Evolutionary conservation across 2,329 filamentous ascomycete species (phyloP).

Genomic region (Epichloe typhina): DNA sequence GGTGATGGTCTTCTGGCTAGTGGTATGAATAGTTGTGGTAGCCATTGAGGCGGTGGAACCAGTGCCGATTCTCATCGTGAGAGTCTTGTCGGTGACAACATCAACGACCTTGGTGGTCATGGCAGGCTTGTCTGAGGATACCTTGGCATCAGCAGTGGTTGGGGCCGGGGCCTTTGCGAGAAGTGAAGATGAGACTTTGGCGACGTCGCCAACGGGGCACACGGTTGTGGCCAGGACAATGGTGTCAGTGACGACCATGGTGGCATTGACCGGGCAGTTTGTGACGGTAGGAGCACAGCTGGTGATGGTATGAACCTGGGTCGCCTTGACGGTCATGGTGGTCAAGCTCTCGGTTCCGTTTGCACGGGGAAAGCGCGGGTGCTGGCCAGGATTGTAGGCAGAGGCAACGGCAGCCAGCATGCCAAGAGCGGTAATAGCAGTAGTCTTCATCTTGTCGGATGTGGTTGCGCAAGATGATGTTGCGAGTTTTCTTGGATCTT

Average conservation of each 20-base stretch:
- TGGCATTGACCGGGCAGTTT: constrained; percentile 33
- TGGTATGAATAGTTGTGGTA: constrained; percentile 31
- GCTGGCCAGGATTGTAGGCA: constrained; percentile 22
- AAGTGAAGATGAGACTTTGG: constrained; percentile 27
- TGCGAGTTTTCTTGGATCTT: background rate
- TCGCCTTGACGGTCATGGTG: constrained; percentile 38
- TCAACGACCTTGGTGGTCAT: constrained; percentile 15
- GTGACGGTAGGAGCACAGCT: constrained; percentile 44
- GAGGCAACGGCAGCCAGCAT: constrained; percentile 32
- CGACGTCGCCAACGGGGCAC: constrained; percentile 31
- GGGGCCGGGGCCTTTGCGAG: constrained; percentile 16
- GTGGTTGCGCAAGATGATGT: background rate
- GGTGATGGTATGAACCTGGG: constrained; percentile 42
- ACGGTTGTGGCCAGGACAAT: constrained; percentile 27
- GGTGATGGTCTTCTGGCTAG: constrained; percentile 25
- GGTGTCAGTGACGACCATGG: constrained; percentile 25
- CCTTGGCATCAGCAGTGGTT: constrained; percentile 11
- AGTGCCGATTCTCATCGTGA: constrained; percentile 22
- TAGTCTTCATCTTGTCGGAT: constrained; percentile 34
- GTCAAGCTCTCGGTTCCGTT: constrained; percentile 19
- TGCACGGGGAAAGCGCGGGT: constrained; percentile 17
- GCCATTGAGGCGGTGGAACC: constrained; percentile 20
- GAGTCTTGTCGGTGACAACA: constrained; percentile 19
- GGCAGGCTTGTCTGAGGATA: constrained; percentile 8
- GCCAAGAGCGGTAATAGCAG: constrained; percentile 25